Evolutionary conservation across 164 flowering plant species (phyloP).

Genomic region (Amborella trichopoda): DNA sequence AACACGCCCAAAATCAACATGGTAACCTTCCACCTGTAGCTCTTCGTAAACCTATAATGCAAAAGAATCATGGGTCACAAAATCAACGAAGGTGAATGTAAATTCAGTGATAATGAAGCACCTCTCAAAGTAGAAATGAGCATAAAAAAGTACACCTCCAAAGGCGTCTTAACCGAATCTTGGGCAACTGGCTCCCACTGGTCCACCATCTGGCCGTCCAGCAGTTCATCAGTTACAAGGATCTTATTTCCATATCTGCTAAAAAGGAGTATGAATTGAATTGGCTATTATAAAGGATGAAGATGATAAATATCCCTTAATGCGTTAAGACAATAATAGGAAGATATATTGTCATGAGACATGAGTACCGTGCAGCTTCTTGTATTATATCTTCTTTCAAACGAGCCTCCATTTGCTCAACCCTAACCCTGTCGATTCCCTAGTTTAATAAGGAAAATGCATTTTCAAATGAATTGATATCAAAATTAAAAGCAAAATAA

Average conservation of each 20-base stretch:
- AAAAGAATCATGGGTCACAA: neutral
- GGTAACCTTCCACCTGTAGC: conserved; percentile 58
- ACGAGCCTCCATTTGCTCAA: conserved; percentile 95
- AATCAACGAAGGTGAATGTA: neutral
- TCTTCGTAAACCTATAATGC: conserved; percentile 62
- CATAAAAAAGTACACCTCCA: conserved; percentile 43
- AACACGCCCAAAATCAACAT: conserved; percentile 88
- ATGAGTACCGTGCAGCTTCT: conserved; percentile 72
- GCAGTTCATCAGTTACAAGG: conserved; percentile 98
- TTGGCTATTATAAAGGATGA: neutral
- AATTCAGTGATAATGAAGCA: neutral
- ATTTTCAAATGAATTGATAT: conserved; percentile 6
- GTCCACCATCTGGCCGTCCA: conserved; percentile 98
- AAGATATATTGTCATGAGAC: neutral
- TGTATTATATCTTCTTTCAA: conserved; percentile 71
- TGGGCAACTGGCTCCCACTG: conserved; percentile 89
- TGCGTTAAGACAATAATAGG: neutral
- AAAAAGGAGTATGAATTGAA: conserved; percentile 17
- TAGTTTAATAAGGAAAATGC: conserved; percentile 12
- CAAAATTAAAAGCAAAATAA: too few species aligned
- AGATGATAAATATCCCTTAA: conserved; percentile 12
- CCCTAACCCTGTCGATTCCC: conserved; percentile 89
- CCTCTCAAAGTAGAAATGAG: neutral
- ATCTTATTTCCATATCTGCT: conserved; percentile 95
- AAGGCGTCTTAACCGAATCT: conserved; percentile 78